Conservation (phyloP, 345 rosid species). For the Eucalyptus pauciflora region DNA sequence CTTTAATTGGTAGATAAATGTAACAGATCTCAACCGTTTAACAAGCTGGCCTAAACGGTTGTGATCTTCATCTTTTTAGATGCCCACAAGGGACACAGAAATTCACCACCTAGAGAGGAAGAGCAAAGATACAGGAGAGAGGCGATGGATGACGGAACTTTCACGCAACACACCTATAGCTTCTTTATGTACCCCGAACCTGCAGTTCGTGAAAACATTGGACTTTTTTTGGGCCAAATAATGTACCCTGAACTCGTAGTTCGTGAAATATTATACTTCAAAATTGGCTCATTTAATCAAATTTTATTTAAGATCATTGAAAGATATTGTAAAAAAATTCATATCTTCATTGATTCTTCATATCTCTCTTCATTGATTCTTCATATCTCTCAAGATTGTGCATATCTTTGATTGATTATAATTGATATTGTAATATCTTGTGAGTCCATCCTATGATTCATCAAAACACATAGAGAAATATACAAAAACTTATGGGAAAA, state of each 20-base stretch:
- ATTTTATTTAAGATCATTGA: not conserved
- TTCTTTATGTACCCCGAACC: not conserved
- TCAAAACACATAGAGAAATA: not conserved
- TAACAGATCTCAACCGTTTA: not conserved
- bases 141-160: not conserved
- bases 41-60: not conserved
- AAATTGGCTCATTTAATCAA: not conserved
- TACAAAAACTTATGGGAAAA: not conserved
- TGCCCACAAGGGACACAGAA: not conserved
- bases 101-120: not conserved
- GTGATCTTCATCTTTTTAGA: not conserved
- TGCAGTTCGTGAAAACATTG: not conserved
- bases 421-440: not conserved
- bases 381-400: not conserved
- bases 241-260: not conserved
- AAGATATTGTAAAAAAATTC: not conserved
- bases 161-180: not conserved
- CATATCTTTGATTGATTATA: not conserved
- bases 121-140: not conserved
- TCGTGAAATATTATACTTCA: not conserved
- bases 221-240: not conserved
- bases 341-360: not conserved
- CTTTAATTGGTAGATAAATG: not conserved
- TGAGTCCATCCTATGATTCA: not conserved
- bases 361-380: not conserved